Conservation (phyloP, 2,329 filamentous ascomycete genomes). For the Domatiomyces catenatus region DNA sequence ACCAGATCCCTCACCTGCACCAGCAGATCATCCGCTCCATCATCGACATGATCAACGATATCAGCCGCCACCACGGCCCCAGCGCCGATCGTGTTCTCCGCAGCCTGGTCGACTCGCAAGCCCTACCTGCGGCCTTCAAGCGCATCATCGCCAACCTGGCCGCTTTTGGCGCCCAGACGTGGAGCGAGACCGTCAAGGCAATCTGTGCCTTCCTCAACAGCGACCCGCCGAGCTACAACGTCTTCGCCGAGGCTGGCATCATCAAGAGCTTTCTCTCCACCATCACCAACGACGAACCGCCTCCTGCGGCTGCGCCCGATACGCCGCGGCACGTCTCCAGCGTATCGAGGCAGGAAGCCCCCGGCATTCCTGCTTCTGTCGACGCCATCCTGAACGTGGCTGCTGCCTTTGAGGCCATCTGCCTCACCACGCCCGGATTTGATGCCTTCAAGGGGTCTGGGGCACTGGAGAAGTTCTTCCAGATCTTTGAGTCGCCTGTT, state of each 20-base stretch:
- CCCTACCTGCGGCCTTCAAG: slow-evolving; percentile 62
- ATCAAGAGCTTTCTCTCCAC: slow-evolving; percentile 75
- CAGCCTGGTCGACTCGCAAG: slow-evolving; percentile 86
- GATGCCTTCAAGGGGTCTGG: slow-evolving; percentile 70
- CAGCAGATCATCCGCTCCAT: slow-evolving; percentile 88
- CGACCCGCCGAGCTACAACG: slow-evolving; percentile 90
- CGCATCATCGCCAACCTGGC: slow-evolving; percentile 65
- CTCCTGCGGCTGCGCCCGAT: slow-evolving; percentile 9
- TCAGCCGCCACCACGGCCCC: slow-evolving; percentile 69
- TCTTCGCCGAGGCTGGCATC: slow-evolving; percentile 85
- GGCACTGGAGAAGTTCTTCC: slow-evolving; percentile 74
- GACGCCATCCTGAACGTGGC: slow-evolving; percentile 83
- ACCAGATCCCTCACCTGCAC: slow-evolving; percentile 80
- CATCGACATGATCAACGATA: slow-evolving; percentile 89
- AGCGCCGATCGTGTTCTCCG: slow-evolving; percentile 81
- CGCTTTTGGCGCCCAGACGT: slow-evolving; percentile 80
- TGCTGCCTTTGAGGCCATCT: slow-evolving; percentile 82
- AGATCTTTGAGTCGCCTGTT: slow-evolving; percentile 86
- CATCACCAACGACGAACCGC: slow-evolving; percentile 26
- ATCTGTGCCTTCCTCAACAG: slow-evolving; percentile 96
- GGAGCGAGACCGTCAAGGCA: slow-evolving; percentile 86
- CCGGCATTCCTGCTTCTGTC: slow-evolving; percentile 67
- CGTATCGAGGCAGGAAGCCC: slow-evolving; percentile 31
- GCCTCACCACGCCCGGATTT: slow-evolving; percentile 73
- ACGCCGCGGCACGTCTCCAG: slow-evolving; percentile 24